Evolutionary conservation across 2,329 filamentous ascomycete species (phyloP), one percentile per base, ranked within the genome.

Genomic region (Alternaria brassicicola): DNA sequence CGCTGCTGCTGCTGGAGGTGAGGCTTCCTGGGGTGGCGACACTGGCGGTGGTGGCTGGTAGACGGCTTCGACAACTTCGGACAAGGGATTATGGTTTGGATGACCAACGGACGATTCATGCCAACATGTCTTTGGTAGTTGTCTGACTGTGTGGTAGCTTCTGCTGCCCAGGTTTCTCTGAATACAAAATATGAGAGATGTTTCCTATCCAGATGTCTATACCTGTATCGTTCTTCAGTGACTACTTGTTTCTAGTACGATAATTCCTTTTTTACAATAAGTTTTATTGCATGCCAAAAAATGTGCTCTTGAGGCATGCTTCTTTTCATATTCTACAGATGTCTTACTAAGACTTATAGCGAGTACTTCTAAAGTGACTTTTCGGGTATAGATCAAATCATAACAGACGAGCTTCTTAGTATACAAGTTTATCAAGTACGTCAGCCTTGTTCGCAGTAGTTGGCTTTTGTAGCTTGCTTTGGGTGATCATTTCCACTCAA

Each of bases 1-100:
- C 28, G 52, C 53, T 36, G 47, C 56, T 47, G 46, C 57, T 26
- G 51, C 55, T 63, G 64, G 59, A 17, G 67, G 61, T 5, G 69
- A 68, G 36, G 48, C 60, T 49, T 62, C 68, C 3, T 70, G 68
- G 67, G 55, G 47, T 25, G 49, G 23, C 13, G 53, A 25, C 23
- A 38, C 26, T 33, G 28, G 19, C 25, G 56, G 43, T 21, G 48
- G 57, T 15, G 61, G 55, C 28, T 63, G 63, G 60, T 65, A 65
- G 33, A 49, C 36, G 42, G 15, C 15, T 41, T n/a, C 38, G 31
- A 12, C n/a, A 17, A 45, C 13, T 15, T 47, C 30, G 17, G 33
- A 46, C 51, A 1, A 19, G 17, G 15, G 19, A 5, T 2, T 12
- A 35, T 2, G 43, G 28, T 47, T 9, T 47, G 15, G 12, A 33